Base-by-base conservation (phyloP, 169 alveolate genomes). In the Cryptosporidium muris region DNA sequence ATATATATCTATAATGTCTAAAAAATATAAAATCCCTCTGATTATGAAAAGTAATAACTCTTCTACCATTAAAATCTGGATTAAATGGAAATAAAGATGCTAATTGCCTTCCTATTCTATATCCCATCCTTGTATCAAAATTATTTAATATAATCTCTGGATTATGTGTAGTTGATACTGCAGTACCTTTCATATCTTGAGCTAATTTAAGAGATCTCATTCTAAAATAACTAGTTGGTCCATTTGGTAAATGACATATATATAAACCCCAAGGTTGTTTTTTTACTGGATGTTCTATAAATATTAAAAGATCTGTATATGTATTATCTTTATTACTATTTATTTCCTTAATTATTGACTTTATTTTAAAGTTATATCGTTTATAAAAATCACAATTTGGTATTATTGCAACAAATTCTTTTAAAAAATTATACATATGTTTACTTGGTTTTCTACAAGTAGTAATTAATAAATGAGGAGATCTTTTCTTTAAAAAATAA, bases 21-120 rank as follows among this genome's bases (percentile, higher is more conserved):
- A 98, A 97, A 93, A 98, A 98, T 11, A 98, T 96, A 91, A 97
- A 97, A 90, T 98, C 99, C 81, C 99, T 94, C 90, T 98, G 97
- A 91, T 97, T 98, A 91, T 97, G 99, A 90, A 97, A 96, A 25
- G 99, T 97, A 58, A 97, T 95, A 40, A 97, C 98, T 88, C 98
- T 93, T 82, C 99, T 92, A 8, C 99, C 99, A 74, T 90, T 91
- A 89, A 97, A 96, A 47, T 97, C 97, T 40, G 99, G 99, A 47
- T 92, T 95, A 88, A 85, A 93, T 36, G 99, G 99, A 81, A 97
- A 97, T 40, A 97, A 91, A 40, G 98, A 93, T 56, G 98, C 98
- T 63, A 98, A 89, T 89, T 96, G 97, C 81, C 99, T 93, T 11
- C 98, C 99, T 43, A 98, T 92, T 88, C 99, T 90, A 66, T 95